These are phyloP conservation scores for Trichoderma orchidacearum DNA, from an alignment of 495 filamentous ascomycete species.

Conservation along the genomic window DNA sequence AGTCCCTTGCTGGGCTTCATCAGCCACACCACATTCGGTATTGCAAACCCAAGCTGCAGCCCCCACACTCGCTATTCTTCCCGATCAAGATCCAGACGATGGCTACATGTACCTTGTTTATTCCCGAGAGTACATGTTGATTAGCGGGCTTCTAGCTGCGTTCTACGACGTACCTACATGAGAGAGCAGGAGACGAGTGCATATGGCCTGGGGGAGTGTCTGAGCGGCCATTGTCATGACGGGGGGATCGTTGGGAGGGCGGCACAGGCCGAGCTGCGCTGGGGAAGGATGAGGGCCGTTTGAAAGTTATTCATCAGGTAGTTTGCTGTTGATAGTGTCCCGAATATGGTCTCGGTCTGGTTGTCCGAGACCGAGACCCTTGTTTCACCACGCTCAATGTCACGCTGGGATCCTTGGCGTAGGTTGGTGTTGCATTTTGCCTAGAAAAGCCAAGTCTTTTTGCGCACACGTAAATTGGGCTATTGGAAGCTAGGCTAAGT, in stretches of 20 bases:
- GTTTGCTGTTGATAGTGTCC: too few species aligned
- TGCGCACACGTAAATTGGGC: too few species aligned
- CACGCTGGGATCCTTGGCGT: background rate
- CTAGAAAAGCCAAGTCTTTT: background rate
- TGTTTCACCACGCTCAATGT: background rate
- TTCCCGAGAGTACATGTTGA: background rate
- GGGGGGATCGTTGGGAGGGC: too few species aligned
- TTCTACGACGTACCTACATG: background rate
- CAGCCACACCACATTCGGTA: background rate
- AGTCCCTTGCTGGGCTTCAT: background rate
- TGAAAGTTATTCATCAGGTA: background rate
- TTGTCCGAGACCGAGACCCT: background rate
- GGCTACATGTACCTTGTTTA: too few species aligned
- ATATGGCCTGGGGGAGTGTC: too few species aligned
- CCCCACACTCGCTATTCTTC: background rate
- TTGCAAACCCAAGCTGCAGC: slow-evolving; percentile 1
- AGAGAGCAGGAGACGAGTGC: background rate
- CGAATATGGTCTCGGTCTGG: background rate
- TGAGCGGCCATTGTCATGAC: too few species aligned
- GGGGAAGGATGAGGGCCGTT: too few species aligned
- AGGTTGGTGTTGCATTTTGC: background rate
- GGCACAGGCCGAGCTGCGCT: too few species aligned
- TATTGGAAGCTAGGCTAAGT: too few species aligned
- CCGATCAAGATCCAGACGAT: background rate
- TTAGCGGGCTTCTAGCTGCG: background rate